Conservation (phyloP, 768 basidiomycete species). For the Sarcomyxa edulis region DNA sequence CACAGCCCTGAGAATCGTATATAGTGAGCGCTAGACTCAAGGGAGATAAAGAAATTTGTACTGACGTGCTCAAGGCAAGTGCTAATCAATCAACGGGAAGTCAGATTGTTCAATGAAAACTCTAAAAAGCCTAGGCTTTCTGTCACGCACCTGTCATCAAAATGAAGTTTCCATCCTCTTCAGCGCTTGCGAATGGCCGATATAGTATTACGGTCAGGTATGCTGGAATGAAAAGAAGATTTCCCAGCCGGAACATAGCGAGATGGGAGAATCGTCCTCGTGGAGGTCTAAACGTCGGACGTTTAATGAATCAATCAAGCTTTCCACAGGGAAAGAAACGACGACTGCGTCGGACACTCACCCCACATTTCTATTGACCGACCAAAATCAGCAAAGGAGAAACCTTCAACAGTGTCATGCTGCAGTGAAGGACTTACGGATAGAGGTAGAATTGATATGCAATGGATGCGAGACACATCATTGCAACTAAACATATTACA, state of each 20-base stretch:
- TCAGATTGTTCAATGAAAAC: neutral
- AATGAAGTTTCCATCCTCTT: conserved; percentile 66
- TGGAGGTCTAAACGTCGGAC: conserved; percentile 52
- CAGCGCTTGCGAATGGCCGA: conserved; percentile 64
- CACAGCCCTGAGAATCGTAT: conserved; percentile 51
- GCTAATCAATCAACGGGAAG: conserved; percentile 10
- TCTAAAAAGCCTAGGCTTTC: conserved; percentile 1
- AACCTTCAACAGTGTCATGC: no score
- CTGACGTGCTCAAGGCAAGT: conserved; percentile 83
- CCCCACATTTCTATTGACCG: conserved; percentile 62
- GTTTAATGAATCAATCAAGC: neutral
- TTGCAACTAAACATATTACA: conserved; percentile 49
- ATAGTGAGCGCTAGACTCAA: conserved; percentile 2
- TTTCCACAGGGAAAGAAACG: conserved; percentile 4
- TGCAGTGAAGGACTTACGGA: conserved; percentile 52
- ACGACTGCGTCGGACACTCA: conserved; percentile 16
- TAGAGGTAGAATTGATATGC: conserved; percentile 89
- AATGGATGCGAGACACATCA: conserved; percentile 95
- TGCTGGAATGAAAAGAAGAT: conserved; percentile 81
- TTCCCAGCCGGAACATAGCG: conserved; percentile 88
- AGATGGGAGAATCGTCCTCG: conserved; percentile 79
- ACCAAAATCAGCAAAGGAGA: conserved; percentile 5
- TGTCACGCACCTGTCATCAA: conserved; percentile 81
- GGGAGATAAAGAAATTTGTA: conserved; percentile 5
- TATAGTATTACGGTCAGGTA: conserved; percentile 78